Percentiles rank a stretch among this genome's conserved stretches.
Conservation (phyloP, 2,329 filamentous ascomycete genomes). For the Drechmeria coniospora region DNA sequence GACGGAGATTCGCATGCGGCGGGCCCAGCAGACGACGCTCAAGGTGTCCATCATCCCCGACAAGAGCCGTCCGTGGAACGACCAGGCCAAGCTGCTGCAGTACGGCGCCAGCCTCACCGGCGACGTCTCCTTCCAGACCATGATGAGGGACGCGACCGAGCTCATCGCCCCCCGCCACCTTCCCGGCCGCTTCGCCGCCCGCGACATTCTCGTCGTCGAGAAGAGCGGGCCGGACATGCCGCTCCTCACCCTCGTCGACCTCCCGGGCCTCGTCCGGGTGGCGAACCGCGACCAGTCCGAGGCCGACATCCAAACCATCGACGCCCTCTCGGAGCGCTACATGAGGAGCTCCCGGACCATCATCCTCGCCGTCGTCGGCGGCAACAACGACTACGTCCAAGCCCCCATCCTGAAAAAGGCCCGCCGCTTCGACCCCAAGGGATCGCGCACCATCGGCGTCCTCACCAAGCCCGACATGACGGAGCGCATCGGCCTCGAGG, state of each 20-base stretch:
- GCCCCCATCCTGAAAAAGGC: conserved; percentile 35
- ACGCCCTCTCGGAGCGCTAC: conserved; percentile 34
- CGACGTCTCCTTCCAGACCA: conserved; percentile 29
- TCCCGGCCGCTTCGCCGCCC: conserved; percentile 33
- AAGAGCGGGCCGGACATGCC: conserved; percentile 43
- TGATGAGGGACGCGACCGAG: conserved; percentile 35
- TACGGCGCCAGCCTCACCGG: conserved; percentile 31
- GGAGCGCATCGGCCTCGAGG: conserved; percentile 34
- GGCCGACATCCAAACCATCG: conserved; percentile 36
- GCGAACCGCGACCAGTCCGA: conserved; percentile 36
- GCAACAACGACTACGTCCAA: conserved; percentile 39
- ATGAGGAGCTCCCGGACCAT: conserved; percentile 41
- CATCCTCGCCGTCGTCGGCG: conserved; percentile 38
- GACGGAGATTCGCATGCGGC: conserved; percentile 41
- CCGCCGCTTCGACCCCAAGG: conserved; percentile 32
- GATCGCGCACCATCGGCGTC: conserved; percentile 34
- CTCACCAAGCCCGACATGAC: conserved; percentile 38
- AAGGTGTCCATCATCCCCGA: conserved; percentile 41
- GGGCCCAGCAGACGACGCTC: conserved; percentile 26
- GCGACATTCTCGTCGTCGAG: conserved; percentile 41
- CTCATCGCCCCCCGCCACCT: conserved; percentile 34
- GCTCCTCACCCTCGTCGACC: conserved; percentile 44
- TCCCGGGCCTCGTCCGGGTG: conserved; percentile 42
- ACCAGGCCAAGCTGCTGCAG: conserved; percentile 30
- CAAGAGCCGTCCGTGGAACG: conserved; percentile 26